Evolutionary conservation across 331 rosid species (phyloP).

Genomic region (Quercus lobata): DNA sequence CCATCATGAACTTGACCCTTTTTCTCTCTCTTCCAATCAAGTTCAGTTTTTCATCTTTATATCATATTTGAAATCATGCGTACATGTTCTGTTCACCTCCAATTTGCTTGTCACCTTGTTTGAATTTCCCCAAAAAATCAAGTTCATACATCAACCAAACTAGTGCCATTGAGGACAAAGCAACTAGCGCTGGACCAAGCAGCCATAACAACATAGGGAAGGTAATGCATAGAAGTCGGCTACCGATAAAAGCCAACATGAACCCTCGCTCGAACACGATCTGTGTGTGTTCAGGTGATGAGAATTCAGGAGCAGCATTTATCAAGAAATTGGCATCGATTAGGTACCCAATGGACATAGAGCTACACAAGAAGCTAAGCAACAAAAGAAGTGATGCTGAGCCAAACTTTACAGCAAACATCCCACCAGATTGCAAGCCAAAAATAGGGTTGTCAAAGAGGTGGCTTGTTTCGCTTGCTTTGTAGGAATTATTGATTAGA

Average conservation of each 20-base stretch:
- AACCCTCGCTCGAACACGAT: constrained; percentile 61
- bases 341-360: constrained; percentile 59
- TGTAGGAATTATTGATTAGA: constrained; percentile 47
- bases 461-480: constrained; percentile 18
- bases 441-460: constrained; percentile 31
- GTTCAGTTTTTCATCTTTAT: neutral
- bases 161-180: constrained; percentile 48
- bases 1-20: no score
- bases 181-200: constrained; percentile 56
- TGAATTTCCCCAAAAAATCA: constrained; percentile 48
- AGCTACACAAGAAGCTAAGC: constrained; percentile 70
- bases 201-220: constrained; percentile 70
- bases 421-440: constrained; percentile 46
- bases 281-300: constrained; percentile 17
- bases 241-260: constrained; percentile 51
- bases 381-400: constrained; percentile 46
- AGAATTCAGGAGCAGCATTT: constrained; percentile 32
- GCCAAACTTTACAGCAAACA: constrained; percentile 46
- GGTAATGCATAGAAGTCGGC: constrained; percentile 51
- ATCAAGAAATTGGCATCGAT: constrained; percentile 60
- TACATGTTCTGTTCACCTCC: neutral
- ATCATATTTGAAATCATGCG: neutral
- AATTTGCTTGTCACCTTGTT: constrained; percentile 7
- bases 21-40: neutral
- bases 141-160: constrained; percentile 47